Percentiles rank a stretch among this genome's conserved stretches.
phyloP scores from a whole-genome alignment of 73 alveolate genomes.

The Stentor coeruleus region DNA sequence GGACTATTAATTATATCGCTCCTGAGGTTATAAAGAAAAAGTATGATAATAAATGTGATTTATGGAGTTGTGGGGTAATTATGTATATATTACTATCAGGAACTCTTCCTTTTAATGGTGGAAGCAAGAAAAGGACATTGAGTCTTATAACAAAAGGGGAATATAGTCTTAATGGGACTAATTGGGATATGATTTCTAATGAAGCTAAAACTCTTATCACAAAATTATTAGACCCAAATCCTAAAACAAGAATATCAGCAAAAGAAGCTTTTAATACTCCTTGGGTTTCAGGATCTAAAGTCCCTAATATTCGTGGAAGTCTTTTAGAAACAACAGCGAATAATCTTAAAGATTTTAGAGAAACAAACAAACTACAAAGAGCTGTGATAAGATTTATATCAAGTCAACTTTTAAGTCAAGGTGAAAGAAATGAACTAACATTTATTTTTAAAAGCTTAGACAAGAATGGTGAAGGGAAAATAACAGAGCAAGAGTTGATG shows the following conservation, averaged over 20 bases:
- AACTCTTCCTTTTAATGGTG: constrained; percentile 41
- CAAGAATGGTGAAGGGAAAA: background rate
- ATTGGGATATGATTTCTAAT: constrained; percentile 3
- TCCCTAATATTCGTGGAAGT: background rate
- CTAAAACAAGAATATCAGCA: background rate
- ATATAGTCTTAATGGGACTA: background rate
- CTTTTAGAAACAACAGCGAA: background rate
- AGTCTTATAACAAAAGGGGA: background rate
- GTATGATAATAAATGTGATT: constrained; percentile 22
- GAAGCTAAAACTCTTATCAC: background rate
- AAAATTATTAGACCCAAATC: background rate
- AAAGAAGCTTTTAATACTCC: background rate
- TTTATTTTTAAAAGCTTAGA: background rate
- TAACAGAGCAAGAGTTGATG: background rate
- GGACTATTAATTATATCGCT: constrained; percentile 43
- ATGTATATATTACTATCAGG: constrained; percentile 43
- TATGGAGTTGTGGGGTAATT: constrained; percentile 44
- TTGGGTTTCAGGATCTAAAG: background rate
- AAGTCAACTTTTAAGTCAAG: background rate
- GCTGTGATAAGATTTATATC: background rate
- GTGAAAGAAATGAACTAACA: background rate
- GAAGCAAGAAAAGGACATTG: background rate
- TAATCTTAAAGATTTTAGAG: background rate
- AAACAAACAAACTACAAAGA: background rate
- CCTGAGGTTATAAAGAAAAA: constrained; percentile 40